Percentiles rank a stretch among this genome's conserved stretches.
Evolutionary conservation across 768 basidiomycete species (phyloP).

Genomic region (Suillus subluteus): DNA sequence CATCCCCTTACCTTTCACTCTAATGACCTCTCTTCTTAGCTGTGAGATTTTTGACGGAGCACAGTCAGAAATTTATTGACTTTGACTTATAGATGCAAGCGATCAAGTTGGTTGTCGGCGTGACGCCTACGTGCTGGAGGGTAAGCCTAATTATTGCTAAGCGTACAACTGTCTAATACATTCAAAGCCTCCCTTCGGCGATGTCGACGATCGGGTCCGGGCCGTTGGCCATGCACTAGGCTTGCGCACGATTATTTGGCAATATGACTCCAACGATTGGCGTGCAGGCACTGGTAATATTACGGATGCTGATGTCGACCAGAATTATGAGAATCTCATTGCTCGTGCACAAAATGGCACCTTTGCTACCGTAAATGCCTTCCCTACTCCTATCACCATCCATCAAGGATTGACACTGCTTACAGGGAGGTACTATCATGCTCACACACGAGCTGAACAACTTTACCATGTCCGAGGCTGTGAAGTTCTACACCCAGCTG

Average conservation of each 20-base stretch:
- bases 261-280: constrained; percentile 76
- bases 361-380: constrained; percentile 39
- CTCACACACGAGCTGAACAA: constrained; percentile 64
- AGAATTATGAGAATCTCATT: constrained; percentile 59
- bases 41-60: constrained; percentile 19
- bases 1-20: background rate
- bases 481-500: constrained; percentile 52
- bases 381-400: too few species aligned
- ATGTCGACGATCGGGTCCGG: constrained; percentile 78
- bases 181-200: constrained; percentile 62
- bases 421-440: constrained; percentile 53
- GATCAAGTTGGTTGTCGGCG: constrained; percentile 56
- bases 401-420: background rate
- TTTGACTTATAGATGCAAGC: constrained; percentile 43
- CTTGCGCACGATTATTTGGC: constrained; percentile 75
- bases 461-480: constrained; percentile 62
- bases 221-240: constrained; percentile 69
- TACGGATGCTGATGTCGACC: constrained; percentile 49
- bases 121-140: constrained; percentile 65
- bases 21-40: constrained; percentile 19
- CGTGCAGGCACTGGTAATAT: constrained; percentile 52
- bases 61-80: background rate
- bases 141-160: constrained; percentile 34
- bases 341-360: constrained; percentile 45
- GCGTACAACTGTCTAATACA: background rate